Evolutionary conservation across 2,329 filamentous ascomycete species (phyloP), one percentile per base, ranked within the genome.

Genomic region (Huntiella bhutanensis): DNA sequence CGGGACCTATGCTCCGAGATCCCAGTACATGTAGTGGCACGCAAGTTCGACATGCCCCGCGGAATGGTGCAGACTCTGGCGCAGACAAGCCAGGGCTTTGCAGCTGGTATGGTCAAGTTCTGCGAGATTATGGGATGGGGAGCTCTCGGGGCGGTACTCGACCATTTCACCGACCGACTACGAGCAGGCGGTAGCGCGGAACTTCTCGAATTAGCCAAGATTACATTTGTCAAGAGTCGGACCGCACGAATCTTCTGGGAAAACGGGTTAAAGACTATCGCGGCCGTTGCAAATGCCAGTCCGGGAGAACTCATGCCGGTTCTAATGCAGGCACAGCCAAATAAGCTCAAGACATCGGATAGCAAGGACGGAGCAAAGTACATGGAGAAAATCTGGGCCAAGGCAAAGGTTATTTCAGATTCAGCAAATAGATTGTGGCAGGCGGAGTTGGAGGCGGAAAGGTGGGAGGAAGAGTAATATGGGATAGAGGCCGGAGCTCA

Each of bases 61-160:
- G 82, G 81, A 1, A 68, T 71, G 4, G 73, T 86, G 8, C 82
- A 87, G 58, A 81, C 69, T 15, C 65, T 86, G 1, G 73, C 80
- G 2, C 80, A 84, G 54, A 80, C 77, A 1, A 85, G 81, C 53
- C 76, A 84, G 52, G 82, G 82, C 0, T 87, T 86, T 55, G 82
- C 80, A 3, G 78, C 79, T 2, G 80, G 80, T 3, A 83, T 85
- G 67, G 74, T 86, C 50, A 84, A 82, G 53, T 86, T 86, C 55
- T 86, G 81, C 55, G 70, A 83, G 53, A 69, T 74, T 13, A 84
- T 87, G 81, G 75, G 70, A 2, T 85, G 80, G 79, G 73, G 71
- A 1, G 75, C 80, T 54, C 71, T 86, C 57, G 74, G 75, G 5
- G 78, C 77, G 4, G 76, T 80, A 5, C 64, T 86, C 32, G 79